These are phyloP conservation scores for Volvariella surrecta DNA, from an alignment of 1,284 basidiomycete genomes.

Conservation along the genomic window DNA sequence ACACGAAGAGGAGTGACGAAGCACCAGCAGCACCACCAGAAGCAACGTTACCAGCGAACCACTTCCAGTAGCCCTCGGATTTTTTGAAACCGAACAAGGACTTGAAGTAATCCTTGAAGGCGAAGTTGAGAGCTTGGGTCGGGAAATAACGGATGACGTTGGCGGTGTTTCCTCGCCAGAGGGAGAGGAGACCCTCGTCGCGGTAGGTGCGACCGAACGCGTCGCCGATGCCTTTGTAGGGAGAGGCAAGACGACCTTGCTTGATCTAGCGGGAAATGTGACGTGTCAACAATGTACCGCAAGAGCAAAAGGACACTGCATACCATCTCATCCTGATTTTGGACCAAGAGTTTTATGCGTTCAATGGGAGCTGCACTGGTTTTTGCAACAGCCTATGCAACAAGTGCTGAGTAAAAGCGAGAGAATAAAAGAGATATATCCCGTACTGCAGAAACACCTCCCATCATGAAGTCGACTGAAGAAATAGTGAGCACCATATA, in stretches of 20 bases:
- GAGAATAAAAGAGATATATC: conserved; percentile 14
- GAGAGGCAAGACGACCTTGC: conserved; percentile 86
- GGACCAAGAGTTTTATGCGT: conserved; percentile 97
- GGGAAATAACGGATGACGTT: conserved; percentile 99
- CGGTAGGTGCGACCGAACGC: conserved; percentile 83
- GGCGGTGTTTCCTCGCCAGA: conserved; percentile 96
- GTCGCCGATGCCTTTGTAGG: conserved; percentile 92
- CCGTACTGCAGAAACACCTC: conserved; percentile 82
- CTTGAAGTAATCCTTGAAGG: conserved; percentile 98
- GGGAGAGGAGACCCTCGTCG: conserved; percentile 86
- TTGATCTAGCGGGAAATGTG: conserved; percentile 61
- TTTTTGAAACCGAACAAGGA: conserved; percentile 90
- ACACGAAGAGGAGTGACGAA: conserved; percentile 92
- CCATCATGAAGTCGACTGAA: conserved; percentile 85
- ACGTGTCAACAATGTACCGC: conserved; percentile 24
- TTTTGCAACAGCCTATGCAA: conserved; percentile 84
- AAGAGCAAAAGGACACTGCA: conserved; percentile 13
- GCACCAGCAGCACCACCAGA: conserved; percentile 98
- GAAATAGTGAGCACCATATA: conserved; percentile 14
- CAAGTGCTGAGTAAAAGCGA: conserved; percentile 9
- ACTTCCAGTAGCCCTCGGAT: conserved; percentile 82
- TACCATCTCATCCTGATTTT: conserved; percentile 96
- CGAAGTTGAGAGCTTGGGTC: conserved; percentile 93
- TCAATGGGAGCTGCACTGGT: conserved; percentile 98
- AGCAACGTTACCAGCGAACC: conserved; percentile 89